Evolutionary conservation across 2,329 filamentous ascomycete genomes (phyloP).

Genomic region (Stylonectria norvegica): DNA sequence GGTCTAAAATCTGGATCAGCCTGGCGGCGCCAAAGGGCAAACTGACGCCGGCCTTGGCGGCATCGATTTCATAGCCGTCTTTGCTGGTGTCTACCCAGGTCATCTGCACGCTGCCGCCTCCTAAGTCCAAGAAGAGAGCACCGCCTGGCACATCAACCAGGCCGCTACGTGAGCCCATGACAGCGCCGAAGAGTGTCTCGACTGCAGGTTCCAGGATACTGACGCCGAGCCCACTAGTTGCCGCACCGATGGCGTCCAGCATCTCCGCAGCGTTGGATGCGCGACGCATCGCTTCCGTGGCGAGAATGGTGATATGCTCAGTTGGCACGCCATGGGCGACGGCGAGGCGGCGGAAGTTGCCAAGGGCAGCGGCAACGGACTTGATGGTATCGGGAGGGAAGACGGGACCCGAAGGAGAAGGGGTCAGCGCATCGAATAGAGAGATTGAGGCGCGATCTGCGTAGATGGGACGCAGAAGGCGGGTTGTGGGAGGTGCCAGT

Average conservation of each 20-base stretch:
- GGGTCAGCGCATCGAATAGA: slow-evolving; percentile 76
- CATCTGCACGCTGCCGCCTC: slow-evolving; percentile 68
- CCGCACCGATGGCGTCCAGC: slow-evolving; percentile 58
- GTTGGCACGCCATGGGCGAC: slow-evolving; percentile 63
- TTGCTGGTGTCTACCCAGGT: slow-evolving; percentile 55
- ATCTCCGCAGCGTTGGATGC: slow-evolving; percentile 72
- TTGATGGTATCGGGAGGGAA: slow-evolving; percentile 58
- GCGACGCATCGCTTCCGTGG: slow-evolving; percentile 84
- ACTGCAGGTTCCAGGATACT: slow-evolving; percentile 72
- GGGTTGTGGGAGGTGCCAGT: slow-evolving; percentile 65
- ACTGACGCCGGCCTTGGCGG: slow-evolving; percentile 53
- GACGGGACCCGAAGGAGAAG: slow-evolving; percentile 33
- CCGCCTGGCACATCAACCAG: slow-evolving; percentile 58
- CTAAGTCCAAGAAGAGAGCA: slow-evolving; percentile 82
- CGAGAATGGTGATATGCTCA: slow-evolving; percentile 68
- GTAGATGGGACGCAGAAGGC: slow-evolving; percentile 74
- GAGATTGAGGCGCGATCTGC: slow-evolving; percentile 77
- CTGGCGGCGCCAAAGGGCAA: slow-evolving; percentile 61
- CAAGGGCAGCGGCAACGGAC: slow-evolving; percentile 63
- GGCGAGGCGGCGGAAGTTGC: slow-evolving; percentile 70
- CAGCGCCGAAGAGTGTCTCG: slow-evolving; percentile 76
- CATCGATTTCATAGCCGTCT: slow-evolving; percentile 47
- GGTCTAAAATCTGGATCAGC: slow-evolving; percentile 48
- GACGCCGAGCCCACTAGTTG: slow-evolving; percentile 63
- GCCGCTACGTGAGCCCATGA: slow-evolving; percentile 74